These are phyloP conservation scores for Madurella mycetomatis DNA, from an alignment of 2,329 filamentous ascomycete species.

Conservation along the genomic window DNA sequence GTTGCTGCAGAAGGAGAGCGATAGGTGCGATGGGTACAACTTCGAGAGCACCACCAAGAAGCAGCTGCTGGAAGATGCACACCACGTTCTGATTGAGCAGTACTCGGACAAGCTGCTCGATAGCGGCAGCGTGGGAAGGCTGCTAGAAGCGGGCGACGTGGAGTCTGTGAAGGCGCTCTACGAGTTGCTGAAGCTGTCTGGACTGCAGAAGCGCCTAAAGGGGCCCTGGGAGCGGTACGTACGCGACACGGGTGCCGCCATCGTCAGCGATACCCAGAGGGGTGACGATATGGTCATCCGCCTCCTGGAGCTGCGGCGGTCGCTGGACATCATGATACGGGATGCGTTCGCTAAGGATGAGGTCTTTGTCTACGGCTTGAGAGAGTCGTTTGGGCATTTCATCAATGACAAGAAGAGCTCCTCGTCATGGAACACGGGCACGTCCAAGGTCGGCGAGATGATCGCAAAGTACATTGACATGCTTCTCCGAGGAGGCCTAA, in stretches of 20 bases:
- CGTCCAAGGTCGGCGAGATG: slow-evolving; percentile 96
- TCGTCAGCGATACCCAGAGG: slow-evolving; percentile 75
- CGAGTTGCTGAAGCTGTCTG: slow-evolving; percentile 66
- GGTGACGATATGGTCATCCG: slow-evolving; percentile 82
- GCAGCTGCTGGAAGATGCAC: slow-evolving; percentile 67
- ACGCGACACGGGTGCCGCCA: slow-evolving; percentile 64
- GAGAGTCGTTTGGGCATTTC: slow-evolving; percentile 82
- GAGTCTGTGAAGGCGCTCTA: slow-evolving; percentile 73
- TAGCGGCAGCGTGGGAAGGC: slow-evolving; percentile 60
- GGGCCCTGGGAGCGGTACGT: slow-evolving; percentile 77
- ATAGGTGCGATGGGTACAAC: slow-evolving; percentile 73
- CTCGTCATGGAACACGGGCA: slow-evolving; percentile 71
- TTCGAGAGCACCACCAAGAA: slow-evolving; percentile 80
- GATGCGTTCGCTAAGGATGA: slow-evolving; percentile 74
- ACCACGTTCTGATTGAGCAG: slow-evolving; percentile 65
- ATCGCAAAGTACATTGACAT: slow-evolving; percentile 95
- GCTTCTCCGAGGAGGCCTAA: slow-evolving; percentile 81
- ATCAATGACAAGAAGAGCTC: slow-evolving; percentile 84
- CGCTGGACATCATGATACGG: slow-evolving; percentile 71
- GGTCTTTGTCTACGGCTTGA: slow-evolving; percentile 70
- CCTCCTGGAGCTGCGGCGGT: slow-evolving; percentile 73
- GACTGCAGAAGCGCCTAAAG: slow-evolving; percentile 65
- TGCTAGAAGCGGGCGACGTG: slow-evolving; percentile 68
- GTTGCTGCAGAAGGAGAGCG: slow-evolving; percentile 67
- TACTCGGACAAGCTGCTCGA: slow-evolving; percentile 65